phyloP scores from a whole-genome alignment of 2,329 filamentous ascomycete species.

The Penicillium italicum region DNA sequence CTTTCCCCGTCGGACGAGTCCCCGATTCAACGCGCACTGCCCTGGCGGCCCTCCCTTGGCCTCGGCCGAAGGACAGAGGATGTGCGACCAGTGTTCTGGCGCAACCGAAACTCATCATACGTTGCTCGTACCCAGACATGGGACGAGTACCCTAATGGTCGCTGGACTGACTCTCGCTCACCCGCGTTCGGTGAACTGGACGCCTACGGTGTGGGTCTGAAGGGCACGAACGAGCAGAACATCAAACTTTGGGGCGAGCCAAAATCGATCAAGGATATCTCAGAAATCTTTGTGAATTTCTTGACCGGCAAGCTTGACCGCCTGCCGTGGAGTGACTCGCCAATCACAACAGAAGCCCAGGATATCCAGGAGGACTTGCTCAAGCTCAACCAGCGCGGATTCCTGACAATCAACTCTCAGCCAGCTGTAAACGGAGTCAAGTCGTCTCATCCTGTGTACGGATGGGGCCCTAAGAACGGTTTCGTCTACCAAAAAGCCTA shows the following conservation, averaged over 20 bases:
- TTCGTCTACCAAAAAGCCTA: constrained; percentile 99
- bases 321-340: constrained; percentile 89
- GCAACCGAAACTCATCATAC: constrained; percentile 94
- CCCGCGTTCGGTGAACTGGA: constrained; percentile 95
- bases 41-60: constrained; percentile 92
- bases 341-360: constrained; percentile 78
- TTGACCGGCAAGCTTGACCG: constrained; percentile 75
- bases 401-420: constrained; percentile 96
- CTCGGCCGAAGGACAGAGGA: constrained; percentile 88
- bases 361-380: constrained; percentile 73
- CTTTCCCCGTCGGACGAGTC: constrained; percentile 74
- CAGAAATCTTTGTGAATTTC: constrained; percentile 79
- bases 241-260: constrained; percentile 92
- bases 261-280: constrained; percentile 71
- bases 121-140: constrained; percentile 93
- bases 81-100: constrained; percentile 97
- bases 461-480: constrained; percentile 91
- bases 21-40: constrained; percentile 82
- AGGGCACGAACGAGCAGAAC: constrained; percentile 93
- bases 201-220: constrained; percentile 87
- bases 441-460: constrained; percentile 79
- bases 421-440: constrained; percentile 88
- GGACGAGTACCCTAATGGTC: constrained; percentile 98
- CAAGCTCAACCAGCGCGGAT: constrained; percentile 75
- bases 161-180: constrained; percentile 95